Conservation (phyloP, 169 alveolate genomes). For the Pseudocohnilembus persalinus region DNA sequence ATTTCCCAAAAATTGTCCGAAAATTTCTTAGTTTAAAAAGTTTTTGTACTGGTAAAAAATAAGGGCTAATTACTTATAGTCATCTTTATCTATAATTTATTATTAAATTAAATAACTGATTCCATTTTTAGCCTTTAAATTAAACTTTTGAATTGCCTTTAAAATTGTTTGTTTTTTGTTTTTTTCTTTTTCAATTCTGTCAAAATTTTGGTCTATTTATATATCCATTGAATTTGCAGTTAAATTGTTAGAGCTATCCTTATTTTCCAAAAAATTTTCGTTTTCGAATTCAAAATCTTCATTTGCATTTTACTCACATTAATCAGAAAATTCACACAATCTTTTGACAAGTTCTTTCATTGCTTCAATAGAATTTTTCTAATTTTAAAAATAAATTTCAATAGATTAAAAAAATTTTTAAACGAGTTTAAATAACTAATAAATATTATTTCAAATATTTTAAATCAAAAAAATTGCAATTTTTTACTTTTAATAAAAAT, state of each 20-base stretch:
- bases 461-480: conserved; percentile 42
- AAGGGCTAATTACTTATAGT: conserved; percentile 66
- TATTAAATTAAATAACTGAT: conserved; percentile 59
- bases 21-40: conserved; percentile 66
- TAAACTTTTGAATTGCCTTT: conserved; percentile 83
- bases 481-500: conserved; percentile 2
- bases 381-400: too few species aligned
- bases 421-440: too few species aligned
- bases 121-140: conserved; percentile 81
- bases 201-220: conserved; percentile 33
- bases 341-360: neutral
- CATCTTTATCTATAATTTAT: conserved; percentile 57
- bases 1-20: conserved; percentile 88
- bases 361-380: neutral
- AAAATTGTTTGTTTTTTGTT: conserved; percentile 65
- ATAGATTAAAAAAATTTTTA: too few species aligned
- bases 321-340: neutral
- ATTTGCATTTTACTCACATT: neutral
- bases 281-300: conserved; percentile 28
- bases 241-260: too few species aligned
- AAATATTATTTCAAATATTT: conserved; percentile 16
- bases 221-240: too few species aligned
- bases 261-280: neutral
- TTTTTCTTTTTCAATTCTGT: conserved; percentile 64
- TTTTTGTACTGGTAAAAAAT: conserved; percentile 72